Base-by-base conservation (phyloP, 768 basidiomycete species). In the Kwoniella botswanensis region DNA sequence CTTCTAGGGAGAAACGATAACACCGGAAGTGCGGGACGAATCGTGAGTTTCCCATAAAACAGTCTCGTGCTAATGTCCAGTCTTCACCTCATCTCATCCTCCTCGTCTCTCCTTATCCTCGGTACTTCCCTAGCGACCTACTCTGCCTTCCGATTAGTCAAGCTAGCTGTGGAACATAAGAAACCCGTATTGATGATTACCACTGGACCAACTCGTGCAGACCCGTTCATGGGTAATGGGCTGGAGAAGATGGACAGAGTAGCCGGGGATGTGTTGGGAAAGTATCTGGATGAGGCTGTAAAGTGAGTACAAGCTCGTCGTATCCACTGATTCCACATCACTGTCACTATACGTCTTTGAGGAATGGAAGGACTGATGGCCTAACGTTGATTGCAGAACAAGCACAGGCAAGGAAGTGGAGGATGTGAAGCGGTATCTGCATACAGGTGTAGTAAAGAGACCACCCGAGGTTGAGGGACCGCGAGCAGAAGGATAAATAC, bases 61-160 rank as follows among this genome's bases (percentile, higher is more conserved):
- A 41, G 1, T n/a, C 42, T 55, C 21, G 0, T 3, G 15, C 21
- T 22, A 0, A 44, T 41, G 12, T 22, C 4, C 46, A 61, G 63
- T 24, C 66, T 68, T 24, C 26, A 70, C n/a, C 57, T 75, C 21
- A 59, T 74, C 15, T 26, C 60, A 54, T 17, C 55, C 41, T 68
- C 88, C 22, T 90, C 92, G 63, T 86, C 89, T 56, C 83, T 98
- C 0, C 88, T 98, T 56, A 85, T 96, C 52, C 84, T 96, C 46
- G 96, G 95, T 43, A 95, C 94, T 0, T 94, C 93, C 0, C 88
- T 97, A 29, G 94, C 96, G 0, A 98, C 95, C 0, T 97, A 92
- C 84, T 94, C 93, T 6, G 93, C 94, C 2, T 97, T 91, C 84
- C 87, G 94, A 74, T 84, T 98, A 41, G 86, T 95, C 58, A 93